These are phyloP conservation scores for Fusarium sp. DNA, from an alignment of 2,329 filamentous ascomycete species.

Conservation along the genomic window DNA sequence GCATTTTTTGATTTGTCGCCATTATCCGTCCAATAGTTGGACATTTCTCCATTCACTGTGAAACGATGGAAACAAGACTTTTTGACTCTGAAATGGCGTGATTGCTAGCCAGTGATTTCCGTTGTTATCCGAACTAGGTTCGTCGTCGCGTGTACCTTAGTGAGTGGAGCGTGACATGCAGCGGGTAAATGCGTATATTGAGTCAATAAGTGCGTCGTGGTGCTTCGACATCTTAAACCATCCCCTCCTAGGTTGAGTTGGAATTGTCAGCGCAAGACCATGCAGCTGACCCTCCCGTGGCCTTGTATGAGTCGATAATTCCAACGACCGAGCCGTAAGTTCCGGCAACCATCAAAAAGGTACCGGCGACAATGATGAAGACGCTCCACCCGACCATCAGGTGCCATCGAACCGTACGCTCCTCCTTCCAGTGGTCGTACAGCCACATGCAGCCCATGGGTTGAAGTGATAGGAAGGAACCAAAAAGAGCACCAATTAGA, in stretches of 20 bases:
- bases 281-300: slow-evolving; percentile 47
- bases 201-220: background rate
- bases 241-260: slow-evolving; percentile 25
- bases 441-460: slow-evolving; percentile 43
- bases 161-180: background rate
- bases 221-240: background rate
- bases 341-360: slow-evolving; percentile 53
- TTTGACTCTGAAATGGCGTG: background rate
- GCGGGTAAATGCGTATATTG: background rate
- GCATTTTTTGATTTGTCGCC: slow-evolving; percentile 2
- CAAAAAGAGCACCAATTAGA: slow-evolving; percentile 41
- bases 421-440: slow-evolving; percentile 37
- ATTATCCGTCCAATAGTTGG: background rate
- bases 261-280: slow-evolving; percentile 56
- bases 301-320: slow-evolving; percentile 46
- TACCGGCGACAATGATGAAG: slow-evolving; percentile 19
- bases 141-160: background rate
- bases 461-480: slow-evolving; percentile 41
- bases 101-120: background rate
- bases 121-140: background rate
- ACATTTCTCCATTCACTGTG: background rate
- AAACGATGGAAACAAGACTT: background rate
- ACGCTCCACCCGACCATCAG: slow-evolving; percentile 8
- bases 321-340: slow-evolving; percentile 54
- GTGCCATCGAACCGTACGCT: background rate